phyloP scores from a whole-genome alignment of 2,329 filamentous ascomycete genomes.

The Aspergillus sp. region DNA sequence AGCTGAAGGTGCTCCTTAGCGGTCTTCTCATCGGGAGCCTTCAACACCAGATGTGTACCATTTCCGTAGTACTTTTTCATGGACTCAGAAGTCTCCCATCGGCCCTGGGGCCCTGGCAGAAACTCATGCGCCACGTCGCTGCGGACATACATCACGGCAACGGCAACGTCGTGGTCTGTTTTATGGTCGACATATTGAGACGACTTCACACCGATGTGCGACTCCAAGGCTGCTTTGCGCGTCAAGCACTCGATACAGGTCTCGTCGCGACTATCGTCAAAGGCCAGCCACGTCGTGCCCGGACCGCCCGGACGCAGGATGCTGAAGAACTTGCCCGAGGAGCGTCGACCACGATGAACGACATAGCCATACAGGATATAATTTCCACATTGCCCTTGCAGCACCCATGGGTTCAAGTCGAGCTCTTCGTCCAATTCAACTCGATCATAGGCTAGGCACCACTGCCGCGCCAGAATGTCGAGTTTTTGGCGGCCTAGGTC shows the following conservation, averaged over 20 bases:
- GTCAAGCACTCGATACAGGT: conserved; percentile 50
- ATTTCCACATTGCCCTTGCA: conserved; percentile 26
- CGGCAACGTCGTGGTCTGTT: conserved; percentile 41
- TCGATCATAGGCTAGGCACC: conserved; percentile 48
- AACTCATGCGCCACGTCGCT: conserved; percentile 37
- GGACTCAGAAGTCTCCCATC: conserved; percentile 39
- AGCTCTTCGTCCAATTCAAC: conserved; percentile 49
- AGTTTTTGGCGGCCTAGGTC: conserved; percentile 51
- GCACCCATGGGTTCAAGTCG: conserved; percentile 31
- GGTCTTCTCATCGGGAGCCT: conserved; percentile 7
- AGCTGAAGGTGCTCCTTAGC: conserved; percentile 22
- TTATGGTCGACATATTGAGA: conserved; percentile 35
- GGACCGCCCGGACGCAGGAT: conserved; percentile 50
- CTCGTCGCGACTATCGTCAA: conserved; percentile 47
- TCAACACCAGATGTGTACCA: conserved; percentile 12
- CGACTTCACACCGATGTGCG: conserved; percentile 39
- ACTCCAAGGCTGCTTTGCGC: conserved; percentile 43
- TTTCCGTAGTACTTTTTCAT: conserved; percentile 32
- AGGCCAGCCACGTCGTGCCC: conserved; percentile 50
- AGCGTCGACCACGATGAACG: conserved; percentile 50
- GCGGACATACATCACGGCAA: conserved; percentile 49
- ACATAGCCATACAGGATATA: conserved; percentile 54
- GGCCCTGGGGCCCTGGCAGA: conserved; percentile 34
- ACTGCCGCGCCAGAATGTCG: conserved; percentile 45
- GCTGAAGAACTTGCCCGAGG: conserved; percentile 51